Evolutionary conservation across 2,329 filamentous ascomycete genomes (phyloP), one percentile per base, ranked within the genome.

Genomic region (Xylaria sp.): DNA sequence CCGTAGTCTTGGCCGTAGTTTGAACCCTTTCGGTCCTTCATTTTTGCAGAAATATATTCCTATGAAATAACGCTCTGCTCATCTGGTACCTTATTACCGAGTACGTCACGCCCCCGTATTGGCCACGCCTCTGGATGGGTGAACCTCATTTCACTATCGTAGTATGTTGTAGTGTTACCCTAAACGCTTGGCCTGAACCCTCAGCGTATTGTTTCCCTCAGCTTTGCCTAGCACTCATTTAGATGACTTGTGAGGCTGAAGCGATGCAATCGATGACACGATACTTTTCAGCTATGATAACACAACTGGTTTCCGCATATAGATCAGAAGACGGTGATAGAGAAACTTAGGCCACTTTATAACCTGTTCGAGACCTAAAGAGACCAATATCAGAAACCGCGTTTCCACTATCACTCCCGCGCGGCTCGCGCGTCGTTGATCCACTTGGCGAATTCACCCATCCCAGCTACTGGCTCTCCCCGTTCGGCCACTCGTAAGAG

Each of bases 21-120:
- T 12, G 28, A 33, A 59, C 39, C 54, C 23, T 65, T 66, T 72
- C 70, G 70, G 68, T 46, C 70, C 70, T 70, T 66, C 23, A 51
- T 60, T 8, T 41, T 33, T 51, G 31, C 48, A 62, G 61, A 59
- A 13, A 60, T 66, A 57, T 20, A 43, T 62, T 55, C 62, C 48
- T 57, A 41, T 49, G 64, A 49, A 28, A 68, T 60, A 23, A 13
- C 25, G 63, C 54, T 49, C 25, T 28, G 28, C 28, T 66, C 57
- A 58, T 60, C 48, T 18, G 51, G 41, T 57, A 49, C 54, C 18
- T 12, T 65, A 65, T 66, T 58, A 28, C 52, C 52, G 23, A 36
- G 39, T 52, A 61, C 28, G 52, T 62, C 39, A 49, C 56, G 51
- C 51, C 39, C 20, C 43, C 52, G 36, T 49, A 41, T 25, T 33